phyloP scores from a whole-genome alignment of 148 eudicot species.

The Nyssa sinensis region DNA sequence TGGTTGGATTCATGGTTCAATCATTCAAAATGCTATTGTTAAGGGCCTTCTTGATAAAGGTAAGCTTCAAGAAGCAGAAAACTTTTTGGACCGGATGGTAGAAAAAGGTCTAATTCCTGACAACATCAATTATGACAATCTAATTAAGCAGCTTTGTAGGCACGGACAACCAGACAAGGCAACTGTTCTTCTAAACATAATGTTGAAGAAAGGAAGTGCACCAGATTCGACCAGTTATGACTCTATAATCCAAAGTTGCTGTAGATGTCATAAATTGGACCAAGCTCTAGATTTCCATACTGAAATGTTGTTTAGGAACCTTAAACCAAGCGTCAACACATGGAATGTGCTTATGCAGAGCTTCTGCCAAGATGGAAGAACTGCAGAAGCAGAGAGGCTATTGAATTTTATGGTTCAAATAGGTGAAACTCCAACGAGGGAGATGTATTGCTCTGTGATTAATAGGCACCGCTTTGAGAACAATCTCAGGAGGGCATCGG shows the following conservation, averaged over 20 bases:
- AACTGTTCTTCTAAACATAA: conserved; percentile 50
- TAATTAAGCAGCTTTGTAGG: conserved; percentile 48
- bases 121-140: conserved; percentile 35
- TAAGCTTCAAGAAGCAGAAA: conserved; percentile 44
- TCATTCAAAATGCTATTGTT: conserved; percentile 42
- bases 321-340: conserved; percentile 49
- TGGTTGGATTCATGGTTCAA: conserved; percentile 51
- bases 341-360: conserved; percentile 47
- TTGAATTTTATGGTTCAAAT: conserved; percentile 42
- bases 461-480: conserved; percentile 43
- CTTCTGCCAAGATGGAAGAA: conserved; percentile 39
- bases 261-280: conserved; percentile 34
- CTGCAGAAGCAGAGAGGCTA: conserved; percentile 51
- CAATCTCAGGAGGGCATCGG: conserved; percentile 61
- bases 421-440: conserved; percentile 57
- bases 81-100: conserved; percentile 39
- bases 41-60: conserved; percentile 45
- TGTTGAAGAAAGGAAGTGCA: conserved; percentile 44
- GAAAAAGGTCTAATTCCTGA: conserved; percentile 40
- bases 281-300: conserved; percentile 53
- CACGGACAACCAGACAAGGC: conserved; percentile 46
- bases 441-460: conserved; percentile 51
- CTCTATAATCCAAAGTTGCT: conserved; percentile 45
- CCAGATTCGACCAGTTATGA: conserved; percentile 57
- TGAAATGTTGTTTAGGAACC: conserved; percentile 62